Evolutionary conservation across 1,284 basidiomycete species (phyloP).

Genomic region (Cystobasidium slooffiae): DNA sequence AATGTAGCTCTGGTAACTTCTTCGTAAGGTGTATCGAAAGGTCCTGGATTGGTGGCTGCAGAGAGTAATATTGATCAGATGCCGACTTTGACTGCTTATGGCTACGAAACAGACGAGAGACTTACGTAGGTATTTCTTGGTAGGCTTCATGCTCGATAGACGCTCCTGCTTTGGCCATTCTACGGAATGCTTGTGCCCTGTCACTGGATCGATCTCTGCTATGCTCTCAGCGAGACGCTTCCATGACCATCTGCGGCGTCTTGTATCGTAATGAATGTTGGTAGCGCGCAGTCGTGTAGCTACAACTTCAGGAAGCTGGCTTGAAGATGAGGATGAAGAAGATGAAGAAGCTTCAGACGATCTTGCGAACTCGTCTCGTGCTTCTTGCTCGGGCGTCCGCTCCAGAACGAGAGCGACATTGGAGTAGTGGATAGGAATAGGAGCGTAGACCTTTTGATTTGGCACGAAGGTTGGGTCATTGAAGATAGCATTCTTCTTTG

Average conservation of each 20-base stretch:
- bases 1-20: slow-evolving; percentile 22
- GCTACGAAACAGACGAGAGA: not conserved
- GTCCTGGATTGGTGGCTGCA: slow-evolving; percentile 14
- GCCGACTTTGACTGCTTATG: not conserved
- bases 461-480: slow-evolving; percentile 30
- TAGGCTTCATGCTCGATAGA: slow-evolving; percentile 4
- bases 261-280: slow-evolving; percentile 31
- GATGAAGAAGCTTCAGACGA: slow-evolving; percentile 3
- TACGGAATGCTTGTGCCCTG: slow-evolving; percentile 15
- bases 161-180: slow-evolving; percentile 29
- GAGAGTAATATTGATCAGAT: not conserved
- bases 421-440: slow-evolving; percentile 41
- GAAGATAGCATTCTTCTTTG: slow-evolving; percentile 32
- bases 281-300: slow-evolving; percentile 26
- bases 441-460: slow-evolving; percentile 19
- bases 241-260: slow-evolving; percentile 24
- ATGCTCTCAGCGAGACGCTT: slow-evolving; percentile 36
- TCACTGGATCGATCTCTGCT: slow-evolving; percentile 17
- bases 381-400: slow-evolving; percentile 33
- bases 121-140: slow-evolving; percentile 10
- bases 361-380: slow-evolving; percentile 34
- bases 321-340: slow-evolving; percentile 5
- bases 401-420: slow-evolving; percentile 39
- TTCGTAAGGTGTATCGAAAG: slow-evolving; percentile 24
- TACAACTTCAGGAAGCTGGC: slow-evolving; percentile 24